These are phyloP conservation scores for Paecilomyces fulvus DNA, from an alignment of 2,329 filamentous ascomycete genomes.

Conservation along the genomic window DNA sequence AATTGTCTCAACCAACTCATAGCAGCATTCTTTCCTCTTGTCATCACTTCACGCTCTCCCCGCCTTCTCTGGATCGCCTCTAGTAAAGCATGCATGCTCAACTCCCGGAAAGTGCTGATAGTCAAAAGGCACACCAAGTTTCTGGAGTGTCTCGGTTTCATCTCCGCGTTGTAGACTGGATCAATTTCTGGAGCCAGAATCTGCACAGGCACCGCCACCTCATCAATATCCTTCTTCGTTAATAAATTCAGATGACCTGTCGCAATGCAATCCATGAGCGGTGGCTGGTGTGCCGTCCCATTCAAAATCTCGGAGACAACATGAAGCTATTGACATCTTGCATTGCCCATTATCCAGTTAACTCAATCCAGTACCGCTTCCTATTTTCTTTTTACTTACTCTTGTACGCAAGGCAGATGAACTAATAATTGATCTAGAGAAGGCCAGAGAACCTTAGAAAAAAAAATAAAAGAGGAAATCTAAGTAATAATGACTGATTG, in stretches of 20 bases:
- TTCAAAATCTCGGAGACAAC: slow-evolving; percentile 26
- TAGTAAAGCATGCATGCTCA: slow-evolving; percentile 38
- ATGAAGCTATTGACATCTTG: neutral
- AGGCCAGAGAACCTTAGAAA: too few relatives aligned
- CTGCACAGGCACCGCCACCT: slow-evolving; percentile 42
- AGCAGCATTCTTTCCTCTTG: slow-evolving; percentile 40
- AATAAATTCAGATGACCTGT: slow-evolving; percentile 40
- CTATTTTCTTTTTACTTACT: too few relatives aligned
- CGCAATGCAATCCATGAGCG: slow-evolving; percentile 39
- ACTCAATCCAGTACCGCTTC: too few relatives aligned
- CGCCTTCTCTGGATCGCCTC: slow-evolving; percentile 32
- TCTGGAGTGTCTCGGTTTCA: slow-evolving; percentile 38
- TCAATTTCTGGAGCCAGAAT: slow-evolving; percentile 46
- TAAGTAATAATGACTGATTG: too few relatives aligned
- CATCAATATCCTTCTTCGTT: slow-evolving; percentile 39
- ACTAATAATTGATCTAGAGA: too few relatives aligned
- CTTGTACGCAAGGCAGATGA: too few relatives aligned
- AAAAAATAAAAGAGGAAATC: too few relatives aligned
- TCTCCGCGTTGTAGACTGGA: slow-evolving; percentile 32
- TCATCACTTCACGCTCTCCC: slow-evolving; percentile 39
- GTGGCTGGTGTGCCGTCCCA: slow-evolving; percentile 31
- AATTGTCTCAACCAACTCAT: slow-evolving; percentile 37
- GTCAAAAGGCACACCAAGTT: slow-evolving; percentile 35
- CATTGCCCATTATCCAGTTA: too few relatives aligned
- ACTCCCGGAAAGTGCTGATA: slow-evolving; percentile 46